Percentiles rank a stretch among this genome's conserved stretches.
Evolutionary conservation across 192 early-diverging fungal genomes (phyloP).

Genomic region (Dispira simplex): DNA sequence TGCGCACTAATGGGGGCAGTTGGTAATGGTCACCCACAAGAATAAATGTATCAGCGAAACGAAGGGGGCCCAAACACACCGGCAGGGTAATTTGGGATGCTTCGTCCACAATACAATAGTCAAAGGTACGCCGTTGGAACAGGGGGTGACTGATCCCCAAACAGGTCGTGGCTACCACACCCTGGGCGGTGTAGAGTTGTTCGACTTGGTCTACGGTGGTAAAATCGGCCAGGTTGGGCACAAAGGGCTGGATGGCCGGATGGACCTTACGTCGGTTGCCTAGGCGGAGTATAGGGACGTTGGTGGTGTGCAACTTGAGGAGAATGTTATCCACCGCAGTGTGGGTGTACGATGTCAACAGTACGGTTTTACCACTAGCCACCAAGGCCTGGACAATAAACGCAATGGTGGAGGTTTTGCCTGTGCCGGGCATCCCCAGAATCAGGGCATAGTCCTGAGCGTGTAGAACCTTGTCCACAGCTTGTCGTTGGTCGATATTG

Average conservation of each 20-base stretch:
- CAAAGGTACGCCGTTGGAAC: slow-evolving; percentile 63
- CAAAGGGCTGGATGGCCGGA: slow-evolving; percentile 22
- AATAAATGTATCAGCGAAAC: slow-evolving; percentile 67
- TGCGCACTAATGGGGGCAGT: slow-evolving; percentile 72
- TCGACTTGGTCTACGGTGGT: slow-evolving; percentile 42
- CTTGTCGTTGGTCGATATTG: slow-evolving; percentile 56
- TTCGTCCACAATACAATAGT: slow-evolving; percentile 95
- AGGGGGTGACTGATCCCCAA: slow-evolving; percentile 65
- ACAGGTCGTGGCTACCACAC: slow-evolving; percentile 80
- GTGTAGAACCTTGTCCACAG: slow-evolving; percentile 51
- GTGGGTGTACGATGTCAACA: slow-evolving; percentile 85
- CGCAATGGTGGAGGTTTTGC: slow-evolving; percentile 85
- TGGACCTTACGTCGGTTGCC: slow-evolving; percentile 51
- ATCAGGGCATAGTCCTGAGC: slow-evolving; percentile 81
- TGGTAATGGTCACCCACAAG: slow-evolving; percentile 95
- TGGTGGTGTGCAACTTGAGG: slow-evolving; percentile 51
- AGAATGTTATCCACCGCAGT: slow-evolving; percentile 86
- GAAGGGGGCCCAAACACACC: slow-evolving; percentile 74
- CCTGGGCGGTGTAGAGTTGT: slow-evolving; percentile 34
- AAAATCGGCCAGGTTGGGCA: slow-evolving; percentile 22
- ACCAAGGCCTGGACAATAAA: slow-evolving; percentile 57
- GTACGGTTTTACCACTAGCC: slow-evolving; percentile 47
- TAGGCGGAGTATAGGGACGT: slow-evolving; percentile 54
- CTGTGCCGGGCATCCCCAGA: slow-evolving; percentile 94
- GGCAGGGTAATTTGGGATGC: slow-evolving; percentile 90